phyloP scores from a whole-genome alignment of 2,329 filamentous ascomycete species.

The Colletotrichum noveboracense region DNA sequence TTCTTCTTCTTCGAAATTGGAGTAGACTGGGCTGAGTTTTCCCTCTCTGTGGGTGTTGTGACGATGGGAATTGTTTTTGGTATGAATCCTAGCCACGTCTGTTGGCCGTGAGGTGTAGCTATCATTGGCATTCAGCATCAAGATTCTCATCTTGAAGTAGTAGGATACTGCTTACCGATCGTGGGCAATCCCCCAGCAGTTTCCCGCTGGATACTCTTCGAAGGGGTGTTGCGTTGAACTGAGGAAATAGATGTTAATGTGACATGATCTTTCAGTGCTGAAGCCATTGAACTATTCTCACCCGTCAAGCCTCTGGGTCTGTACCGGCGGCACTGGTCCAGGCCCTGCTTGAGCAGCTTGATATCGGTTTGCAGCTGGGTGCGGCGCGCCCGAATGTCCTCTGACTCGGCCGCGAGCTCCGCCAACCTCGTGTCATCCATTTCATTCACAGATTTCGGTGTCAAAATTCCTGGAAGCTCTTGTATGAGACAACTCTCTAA shows the following conservation, averaged over 20 bases:
- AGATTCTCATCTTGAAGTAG: neutral
- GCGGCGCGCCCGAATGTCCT: conserved; percentile 24
- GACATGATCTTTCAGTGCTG: neutral
- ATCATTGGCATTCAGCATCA: neutral
- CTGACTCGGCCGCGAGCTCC: conserved; percentile 36
- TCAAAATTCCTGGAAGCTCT: conserved; percentile 46
- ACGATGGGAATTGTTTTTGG: neutral
- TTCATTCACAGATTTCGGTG: conserved; percentile 35
- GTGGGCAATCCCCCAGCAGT: too few relatives aligned
- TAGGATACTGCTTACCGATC: neutral
- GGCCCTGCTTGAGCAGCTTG: conserved; percentile 21
- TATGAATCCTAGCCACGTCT: neutral
- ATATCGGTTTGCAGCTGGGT: conserved; percentile 15
- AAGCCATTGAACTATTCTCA: neutral
- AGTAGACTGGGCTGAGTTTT: neutral
- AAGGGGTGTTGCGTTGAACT: neutral
- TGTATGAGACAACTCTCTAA: conserved; percentile 53
- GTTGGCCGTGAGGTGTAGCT: neutral
- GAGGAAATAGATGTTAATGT: neutral
- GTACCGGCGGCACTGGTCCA: conserved; percentile 25
- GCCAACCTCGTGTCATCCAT: conserved; percentile 36
- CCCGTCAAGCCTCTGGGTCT: neutral
- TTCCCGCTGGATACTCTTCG: neutral
- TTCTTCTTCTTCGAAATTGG: neutral
- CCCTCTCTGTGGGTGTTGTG: neutral